Percentiles rank a stretch among this genome's conserved stretches.
Evolutionary conservation across 2,329 filamentous ascomycete species (phyloP).

Genomic region (Alternaria sp.): DNA sequence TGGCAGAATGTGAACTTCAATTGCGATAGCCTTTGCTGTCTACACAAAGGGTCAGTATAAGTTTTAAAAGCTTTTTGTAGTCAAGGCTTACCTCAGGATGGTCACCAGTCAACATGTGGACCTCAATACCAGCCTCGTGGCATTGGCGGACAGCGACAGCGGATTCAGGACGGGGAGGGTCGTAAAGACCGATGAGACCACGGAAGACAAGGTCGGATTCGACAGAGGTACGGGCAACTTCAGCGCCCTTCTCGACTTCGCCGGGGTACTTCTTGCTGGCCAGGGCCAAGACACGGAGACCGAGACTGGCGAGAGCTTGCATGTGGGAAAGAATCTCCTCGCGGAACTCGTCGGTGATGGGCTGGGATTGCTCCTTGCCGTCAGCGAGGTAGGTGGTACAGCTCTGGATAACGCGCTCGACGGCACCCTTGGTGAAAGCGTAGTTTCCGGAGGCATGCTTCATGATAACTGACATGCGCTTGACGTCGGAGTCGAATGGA

Average conservation of each 20-base stretch:
- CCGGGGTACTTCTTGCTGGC: constrained; percentile 58
- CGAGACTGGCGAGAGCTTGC: constrained; percentile 69
- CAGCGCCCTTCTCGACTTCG: constrained; percentile 49
- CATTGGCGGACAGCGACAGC: constrained; percentile 58
- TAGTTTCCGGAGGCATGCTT: constrained; percentile 41
- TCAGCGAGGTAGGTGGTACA: constrained; percentile 62
- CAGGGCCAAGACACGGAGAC: constrained; percentile 72
- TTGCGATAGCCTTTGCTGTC: constrained; percentile 48
- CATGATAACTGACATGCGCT: constrained; percentile 78
- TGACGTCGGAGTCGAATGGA: constrained; percentile 75
- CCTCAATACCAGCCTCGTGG: constrained; percentile 54
- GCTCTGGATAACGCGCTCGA: constrained; percentile 70
- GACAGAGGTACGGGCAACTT: constrained; percentile 64
- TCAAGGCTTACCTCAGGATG: constrained; percentile 45
- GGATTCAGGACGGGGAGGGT: constrained; percentile 82
- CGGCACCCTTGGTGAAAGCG: constrained; percentile 70
- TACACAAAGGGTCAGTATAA: background rate
- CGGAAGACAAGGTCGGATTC: constrained; percentile 74
- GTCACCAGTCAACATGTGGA: constrained; percentile 58
- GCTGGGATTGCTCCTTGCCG: constrained; percentile 41
- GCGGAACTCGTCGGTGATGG: constrained; percentile 61
- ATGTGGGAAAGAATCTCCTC: constrained; percentile 69
- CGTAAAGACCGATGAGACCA: constrained; percentile 83
- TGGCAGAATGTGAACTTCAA: constrained; percentile 55
- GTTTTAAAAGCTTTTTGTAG: constrained; percentile 37